These are phyloP conservation scores for Pyrenophora graminea DNA, from an alignment of 2,329 filamentous ascomycete species.

Conservation along the genomic window DNA sequence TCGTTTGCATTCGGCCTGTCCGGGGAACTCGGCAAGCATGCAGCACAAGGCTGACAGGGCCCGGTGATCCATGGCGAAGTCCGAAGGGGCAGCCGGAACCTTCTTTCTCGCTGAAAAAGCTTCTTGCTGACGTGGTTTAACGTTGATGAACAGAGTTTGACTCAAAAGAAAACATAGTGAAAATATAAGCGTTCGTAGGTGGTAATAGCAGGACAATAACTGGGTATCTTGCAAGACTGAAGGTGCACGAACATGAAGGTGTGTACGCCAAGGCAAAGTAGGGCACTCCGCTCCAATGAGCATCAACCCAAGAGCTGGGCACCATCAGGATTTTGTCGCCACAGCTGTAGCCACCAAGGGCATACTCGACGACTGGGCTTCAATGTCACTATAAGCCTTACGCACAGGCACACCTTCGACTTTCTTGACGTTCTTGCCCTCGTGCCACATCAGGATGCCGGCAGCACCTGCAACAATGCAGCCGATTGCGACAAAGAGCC, in stretches of 20 bases:
- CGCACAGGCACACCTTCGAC: slow-evolving; percentile 44
- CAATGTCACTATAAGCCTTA: slow-evolving; percentile 32
- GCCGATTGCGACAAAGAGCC: slow-evolving; percentile 75
- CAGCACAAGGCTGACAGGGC: slow-evolving; percentile 17
- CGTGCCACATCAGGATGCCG: slow-evolving; percentile 70
- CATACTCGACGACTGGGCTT: slow-evolving; percentile 26
- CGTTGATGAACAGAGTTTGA: neutral
- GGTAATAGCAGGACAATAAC: neutral
- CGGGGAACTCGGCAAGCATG: slow-evolving; percentile 32
- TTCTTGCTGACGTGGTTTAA: slow-evolving; percentile 1
- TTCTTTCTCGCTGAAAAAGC: neutral
- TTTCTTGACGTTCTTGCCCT: slow-evolving; percentile 60
- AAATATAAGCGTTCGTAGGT: neutral
- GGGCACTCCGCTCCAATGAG: slow-evolving; percentile 2
- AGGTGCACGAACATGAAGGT: too few relatives aligned
- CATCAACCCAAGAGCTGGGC: slow-evolving; percentile 16
- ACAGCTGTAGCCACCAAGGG: slow-evolving; percentile 23
- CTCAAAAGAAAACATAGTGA: neutral
- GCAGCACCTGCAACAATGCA: slow-evolving; percentile 70
- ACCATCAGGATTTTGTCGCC: slow-evolving; percentile 30
- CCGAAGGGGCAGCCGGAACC: slow-evolving; percentile 3
- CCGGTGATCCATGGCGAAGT: slow-evolving; percentile 15
- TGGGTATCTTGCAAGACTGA: too few relatives aligned
- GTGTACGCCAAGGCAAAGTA: slow-evolving; percentile 14
- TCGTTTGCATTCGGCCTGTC: slow-evolving; percentile 22